Base-by-base conservation (phyloP, 2,329 filamentous ascomycete species). In the Aspergillus sp. region DNA sequence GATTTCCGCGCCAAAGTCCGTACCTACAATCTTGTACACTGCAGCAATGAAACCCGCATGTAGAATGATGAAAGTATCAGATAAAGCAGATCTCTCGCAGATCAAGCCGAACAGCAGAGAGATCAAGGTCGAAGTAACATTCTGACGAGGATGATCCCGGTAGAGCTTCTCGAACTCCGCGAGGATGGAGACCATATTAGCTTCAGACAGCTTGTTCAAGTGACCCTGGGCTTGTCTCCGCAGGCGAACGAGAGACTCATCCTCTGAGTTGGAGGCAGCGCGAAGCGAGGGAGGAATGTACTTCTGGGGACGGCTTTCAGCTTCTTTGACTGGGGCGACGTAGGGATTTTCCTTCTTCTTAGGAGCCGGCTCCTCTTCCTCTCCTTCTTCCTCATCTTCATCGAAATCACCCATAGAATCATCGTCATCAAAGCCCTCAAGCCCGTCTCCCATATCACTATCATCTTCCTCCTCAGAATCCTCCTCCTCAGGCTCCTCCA, bases 181-280 rank as follows among this genome's bases (percentile, higher is more conserved):
- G 3, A 97, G 80, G 56, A 98, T 96, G 2, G 91, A 90, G 5
- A 96, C 76, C 64, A 99, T 82, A 68, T 95, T 98, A 39, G 92
- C 88, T 72, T 98, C 94, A 0, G 95, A 97, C 32, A 99, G 82
- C 72, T 94, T 89, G 76, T 99, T 99, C 72, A 99, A 84, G 17
- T 95, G 84, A 71, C 95, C 94, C 73, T 98, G 92, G 0, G 91
- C 83, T 70, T 96, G 91, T 63, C 91, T 87, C 60, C 88, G 87
- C 53, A 99, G 80, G 41, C 90, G 87, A 12, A 82, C 81, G 51
- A 90, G 80, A 45, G 84, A 80, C 73, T 96, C 90, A 1, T 85
- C 83, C 64, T 91, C 88, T 0, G 87, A 85, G 1, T 84, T 82
- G 2, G 85, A 77, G 36, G 84, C 79, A 66, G 84, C 88, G 50